These are phyloP conservation scores for Macrotyloma uniflorum DNA, from an alignment of 306 rosid genomes.

Conservation along the genomic window DNA sequence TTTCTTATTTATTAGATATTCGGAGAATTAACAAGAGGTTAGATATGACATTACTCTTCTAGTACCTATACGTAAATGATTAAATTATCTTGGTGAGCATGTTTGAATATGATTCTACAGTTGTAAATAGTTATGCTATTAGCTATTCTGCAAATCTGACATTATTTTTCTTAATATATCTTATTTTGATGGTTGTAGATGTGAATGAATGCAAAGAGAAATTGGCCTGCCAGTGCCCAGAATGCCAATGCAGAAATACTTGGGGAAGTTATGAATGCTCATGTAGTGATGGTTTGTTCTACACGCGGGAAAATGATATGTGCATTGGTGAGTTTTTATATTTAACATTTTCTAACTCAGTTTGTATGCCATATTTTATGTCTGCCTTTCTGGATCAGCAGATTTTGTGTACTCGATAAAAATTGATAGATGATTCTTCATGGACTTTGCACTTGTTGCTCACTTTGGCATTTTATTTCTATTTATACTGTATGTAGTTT, in stretches of 20 bases:
- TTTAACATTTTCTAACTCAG: not conserved
- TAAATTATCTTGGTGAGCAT: not conserved
- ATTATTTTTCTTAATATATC: slow-evolving; percentile 1
- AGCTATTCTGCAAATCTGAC: slow-evolving; percentile 3
- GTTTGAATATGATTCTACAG: slow-evolving; percentile 6
- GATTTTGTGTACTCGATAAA: not conserved
- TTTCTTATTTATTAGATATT: not conserved
- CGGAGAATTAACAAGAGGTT: not conserved
- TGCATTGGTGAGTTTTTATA: slow-evolving; percentile 66
- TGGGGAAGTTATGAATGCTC: slow-evolving; percentile 96
- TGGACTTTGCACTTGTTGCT: not conserved
- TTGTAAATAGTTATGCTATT: slow-evolving; percentile 3
- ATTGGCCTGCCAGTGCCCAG: slow-evolving; percentile 80
- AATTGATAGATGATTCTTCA: not conserved
- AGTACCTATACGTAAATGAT: not conserved
- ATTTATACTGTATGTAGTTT: not conserved
- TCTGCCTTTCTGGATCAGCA: not conserved
- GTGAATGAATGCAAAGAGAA: slow-evolving; percentile 87
- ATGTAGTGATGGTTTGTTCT: slow-evolving; percentile 63
- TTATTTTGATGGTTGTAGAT: slow-evolving; percentile 50
- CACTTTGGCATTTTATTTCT: not conserved
- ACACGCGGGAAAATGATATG: slow-evolving; percentile 73
- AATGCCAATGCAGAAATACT: slow-evolving; percentile 81
- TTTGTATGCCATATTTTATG: slow-evolving; percentile 14
- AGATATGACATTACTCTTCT: not conserved